A percentile compares a stretch with the other conserved stretches of the same genome.
Conservation (phyloP, 305 asterid genomes). For the Solanum hybrid region DNA sequence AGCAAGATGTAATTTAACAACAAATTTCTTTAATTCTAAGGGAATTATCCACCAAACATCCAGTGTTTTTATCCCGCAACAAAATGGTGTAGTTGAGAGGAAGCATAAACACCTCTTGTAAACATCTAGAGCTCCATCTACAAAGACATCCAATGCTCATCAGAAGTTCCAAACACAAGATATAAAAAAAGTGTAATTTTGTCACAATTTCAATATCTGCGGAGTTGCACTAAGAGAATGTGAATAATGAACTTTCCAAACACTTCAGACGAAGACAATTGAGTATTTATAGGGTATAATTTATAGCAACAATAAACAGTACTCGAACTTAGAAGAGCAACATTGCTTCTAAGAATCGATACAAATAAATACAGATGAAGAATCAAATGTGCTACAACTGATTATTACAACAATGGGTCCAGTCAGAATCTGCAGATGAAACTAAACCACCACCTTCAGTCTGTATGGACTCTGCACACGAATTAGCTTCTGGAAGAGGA, state of each 20-base stretch:
- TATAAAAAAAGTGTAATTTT: background rate
- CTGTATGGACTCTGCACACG: conserved; percentile 66
- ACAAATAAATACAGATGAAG: background rate
- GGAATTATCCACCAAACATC: background rate
- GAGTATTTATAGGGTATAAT: background rate
- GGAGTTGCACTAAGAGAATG: background rate
- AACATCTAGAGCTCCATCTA: background rate
- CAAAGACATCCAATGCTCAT: background rate
- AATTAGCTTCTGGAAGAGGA: background rate
- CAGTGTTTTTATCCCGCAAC: background rate
- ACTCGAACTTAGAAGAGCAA: background rate
- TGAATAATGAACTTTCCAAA: background rate
- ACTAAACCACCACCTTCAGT: conserved; percentile 56
- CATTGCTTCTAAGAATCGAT: background rate
- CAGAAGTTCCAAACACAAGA: background rate
- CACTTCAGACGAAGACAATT: background rate
- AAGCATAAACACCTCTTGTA: background rate
- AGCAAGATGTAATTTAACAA: background rate
- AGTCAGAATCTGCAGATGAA: conserved; percentile 70
- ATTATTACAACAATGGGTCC: conserved; percentile 36
- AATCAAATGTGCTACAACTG: conserved; percentile 24
- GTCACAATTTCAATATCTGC: background rate
- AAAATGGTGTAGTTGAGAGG: background rate
- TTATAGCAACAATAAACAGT: background rate
- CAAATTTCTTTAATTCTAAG: too few relatives aligned